phyloP scores from a whole-genome alignment of 257 asterid genomes.

The Galeopsis tetrahit region DNA sequence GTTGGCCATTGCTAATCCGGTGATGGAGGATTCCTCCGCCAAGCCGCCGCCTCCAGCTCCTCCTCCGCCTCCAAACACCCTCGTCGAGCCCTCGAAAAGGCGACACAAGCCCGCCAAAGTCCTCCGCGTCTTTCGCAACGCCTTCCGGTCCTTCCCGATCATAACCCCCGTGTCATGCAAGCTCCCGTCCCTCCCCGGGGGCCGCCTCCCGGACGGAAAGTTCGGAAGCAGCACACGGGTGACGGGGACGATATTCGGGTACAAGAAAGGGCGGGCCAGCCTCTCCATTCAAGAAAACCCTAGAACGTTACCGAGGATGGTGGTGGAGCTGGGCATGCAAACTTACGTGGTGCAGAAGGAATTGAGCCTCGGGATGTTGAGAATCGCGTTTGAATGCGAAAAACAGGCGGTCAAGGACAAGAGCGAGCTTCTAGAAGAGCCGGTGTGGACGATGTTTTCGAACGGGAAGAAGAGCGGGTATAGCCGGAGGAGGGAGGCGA shows the following conservation, averaged over 20 bases:
- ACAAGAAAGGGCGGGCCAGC: slow-evolving; percentile 48
- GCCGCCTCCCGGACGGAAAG: slow-evolving; percentile 43
- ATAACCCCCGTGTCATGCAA: slow-evolving; percentile 59
- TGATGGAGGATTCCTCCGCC: slow-evolving; percentile 56
- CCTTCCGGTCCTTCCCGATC: slow-evolving; percentile 74
- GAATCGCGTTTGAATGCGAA: slow-evolving; percentile 59
- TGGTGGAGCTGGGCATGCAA: slow-evolving; percentile 58
- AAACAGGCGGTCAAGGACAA: slow-evolving; percentile 43
- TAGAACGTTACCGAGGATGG: slow-evolving; percentile 45
- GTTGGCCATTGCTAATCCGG: slow-evolving; percentile 44
- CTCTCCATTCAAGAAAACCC: slow-evolving; percentile 54
- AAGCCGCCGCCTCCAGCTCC: slow-evolving; percentile 39
- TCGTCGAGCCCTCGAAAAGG: slow-evolving; percentile 52
- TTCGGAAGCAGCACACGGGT: slow-evolving; percentile 31
- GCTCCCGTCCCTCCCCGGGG: slow-evolving; percentile 67
- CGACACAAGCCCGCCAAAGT: slow-evolving; percentile 40
- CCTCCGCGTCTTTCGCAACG: slow-evolving; percentile 61
- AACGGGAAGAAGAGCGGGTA: slow-evolving; percentile 78
- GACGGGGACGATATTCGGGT: slow-evolving; percentile 75
- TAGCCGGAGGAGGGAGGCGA: slow-evolving; percentile 55
- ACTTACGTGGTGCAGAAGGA: slow-evolving; percentile 55
- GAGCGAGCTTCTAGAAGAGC: slow-evolving; percentile 53
- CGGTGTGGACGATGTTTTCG: slow-evolving; percentile 70
- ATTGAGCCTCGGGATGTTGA: slow-evolving; percentile 45
- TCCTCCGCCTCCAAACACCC: slow-evolving; percentile 42